A percentile compares a stretch with the other conserved stretches of the same genome.
Evolutionary conservation across 768 basidiomycete genomes (phyloP).

Genomic region (Macrocybe gigantea): DNA sequence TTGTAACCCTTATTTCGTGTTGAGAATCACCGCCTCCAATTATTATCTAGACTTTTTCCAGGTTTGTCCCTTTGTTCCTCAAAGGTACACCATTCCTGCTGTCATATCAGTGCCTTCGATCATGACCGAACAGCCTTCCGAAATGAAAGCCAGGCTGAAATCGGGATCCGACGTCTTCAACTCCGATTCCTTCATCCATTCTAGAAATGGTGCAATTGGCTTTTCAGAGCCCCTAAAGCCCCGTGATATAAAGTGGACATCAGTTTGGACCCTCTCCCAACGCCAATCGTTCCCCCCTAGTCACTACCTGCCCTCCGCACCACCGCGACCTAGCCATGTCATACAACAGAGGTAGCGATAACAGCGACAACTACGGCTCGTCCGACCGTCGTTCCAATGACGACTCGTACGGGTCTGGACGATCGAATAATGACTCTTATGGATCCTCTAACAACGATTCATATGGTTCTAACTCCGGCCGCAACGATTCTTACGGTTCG

Average conservation of each 20-base stretch:
- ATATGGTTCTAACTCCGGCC: constrained; percentile 3
- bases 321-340: constrained; percentile 12
- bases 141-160: not conserved
- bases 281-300: not conserved
- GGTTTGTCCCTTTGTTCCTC: not conserved
- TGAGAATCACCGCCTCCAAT: not conserved
- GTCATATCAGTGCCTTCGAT: constrained; percentile 9
- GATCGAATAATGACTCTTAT: constrained; percentile 9
- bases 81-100: constrained; percentile 3
- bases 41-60: not conserved
- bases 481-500: constrained; percentile 18
- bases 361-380: constrained; percentile 9
- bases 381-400: constrained; percentile 10
- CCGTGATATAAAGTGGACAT: too few relatives aligned
- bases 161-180: not conserved
- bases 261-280: not conserved
- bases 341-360: constrained; percentile 14
- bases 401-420: constrained; percentile 18
- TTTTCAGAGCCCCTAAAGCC: too few relatives aligned
- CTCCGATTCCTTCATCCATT: too few relatives aligned
- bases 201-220: too few relatives aligned
- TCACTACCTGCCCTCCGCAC: not conserved
- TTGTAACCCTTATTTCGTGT: not conserved
- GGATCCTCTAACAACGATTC: constrained; percentile 10
- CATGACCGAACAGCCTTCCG: not conserved